Evolutionary conservation across 495 filamentous ascomycete genomes (phyloP).

Genomic region (Neurospora sp.): DNA sequence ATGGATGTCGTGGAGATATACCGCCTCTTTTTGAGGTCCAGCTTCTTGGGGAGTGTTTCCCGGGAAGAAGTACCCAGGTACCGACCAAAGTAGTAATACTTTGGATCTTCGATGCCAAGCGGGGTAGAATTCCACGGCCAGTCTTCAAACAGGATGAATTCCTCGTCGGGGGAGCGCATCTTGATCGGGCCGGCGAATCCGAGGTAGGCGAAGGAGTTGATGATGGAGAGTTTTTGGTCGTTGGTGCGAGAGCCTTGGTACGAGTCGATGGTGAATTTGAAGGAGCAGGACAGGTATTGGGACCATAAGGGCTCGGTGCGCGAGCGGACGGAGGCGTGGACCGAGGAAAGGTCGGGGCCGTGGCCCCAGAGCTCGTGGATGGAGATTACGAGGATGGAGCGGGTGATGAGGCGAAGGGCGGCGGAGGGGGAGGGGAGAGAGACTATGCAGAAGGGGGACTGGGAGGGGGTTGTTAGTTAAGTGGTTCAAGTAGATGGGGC

Average conservation of each 20-base stretch:
- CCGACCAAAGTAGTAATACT: constrained; percentile 60
- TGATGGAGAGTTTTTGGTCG: constrained; percentile 52
- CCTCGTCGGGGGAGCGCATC: constrained; percentile 59
- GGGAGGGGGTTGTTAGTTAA: background rate
- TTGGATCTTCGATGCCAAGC: constrained; percentile 38
- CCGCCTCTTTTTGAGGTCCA: constrained; percentile 81
- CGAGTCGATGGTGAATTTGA: constrained; percentile 72
- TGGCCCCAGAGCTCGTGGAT: constrained; percentile 86
- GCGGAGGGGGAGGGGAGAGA: constrained; percentile 52
- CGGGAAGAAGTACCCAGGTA: constrained; percentile 53
- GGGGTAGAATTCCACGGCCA: constrained; percentile 46
- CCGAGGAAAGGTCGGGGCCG: constrained; percentile 52
- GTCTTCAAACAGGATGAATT: constrained; percentile 72
- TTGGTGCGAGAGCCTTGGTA: constrained; percentile 59
- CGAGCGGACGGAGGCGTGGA: constrained; percentile 54
- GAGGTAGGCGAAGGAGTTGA: constrained; percentile 73
- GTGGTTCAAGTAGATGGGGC: constrained; percentile 5
- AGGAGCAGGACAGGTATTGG: constrained; percentile 50
- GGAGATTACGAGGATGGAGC: constrained; percentile 68
- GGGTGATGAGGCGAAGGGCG: constrained; percentile 55
- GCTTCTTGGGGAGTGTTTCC: constrained; percentile 51
- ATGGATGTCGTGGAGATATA: constrained; percentile 96
- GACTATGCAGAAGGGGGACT: constrained; percentile 87
- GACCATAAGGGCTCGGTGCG: constrained; percentile 54
- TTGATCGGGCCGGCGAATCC: constrained; percentile 65